Percentiles rank a stretch among this genome's conserved stretches.
phyloP scores from a whole-genome alignment of 75 land plant genomes.

The Selaginella tamariscina region DNA sequence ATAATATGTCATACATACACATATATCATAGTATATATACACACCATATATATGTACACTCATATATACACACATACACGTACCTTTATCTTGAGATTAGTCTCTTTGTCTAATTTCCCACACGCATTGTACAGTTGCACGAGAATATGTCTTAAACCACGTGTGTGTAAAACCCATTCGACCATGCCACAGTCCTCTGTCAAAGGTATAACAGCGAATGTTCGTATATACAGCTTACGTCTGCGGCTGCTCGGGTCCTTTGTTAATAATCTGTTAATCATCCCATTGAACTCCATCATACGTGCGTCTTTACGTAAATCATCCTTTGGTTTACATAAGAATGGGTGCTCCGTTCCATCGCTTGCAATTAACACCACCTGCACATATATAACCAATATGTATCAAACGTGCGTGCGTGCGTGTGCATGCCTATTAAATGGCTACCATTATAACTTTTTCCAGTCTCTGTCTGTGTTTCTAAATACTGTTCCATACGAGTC shows the following conservation, averaged over 20 bases:
- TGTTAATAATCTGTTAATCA: conserved; percentile 85
- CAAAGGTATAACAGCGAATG: conserved; percentile 94
- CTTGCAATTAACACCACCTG: conserved; percentile 82
- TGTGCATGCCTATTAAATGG: too few species aligned
- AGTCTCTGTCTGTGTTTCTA: too few species aligned
- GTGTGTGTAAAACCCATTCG: conserved; percentile 99
- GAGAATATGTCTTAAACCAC: conserved; percentile 94
- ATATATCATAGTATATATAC: too few species aligned
- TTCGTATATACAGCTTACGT: conserved; percentile 91
- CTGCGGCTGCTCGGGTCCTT: conserved; percentile 93
- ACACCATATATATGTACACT: too few species aligned
- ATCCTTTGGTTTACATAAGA: conserved; percentile 98
- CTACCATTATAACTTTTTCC: too few species aligned
- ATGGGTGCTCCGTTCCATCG: conserved; percentile 80
- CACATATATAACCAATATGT: background rate
- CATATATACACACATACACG: too few species aligned
- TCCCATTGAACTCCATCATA: conserved; percentile 99
- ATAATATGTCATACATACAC: too few species aligned
- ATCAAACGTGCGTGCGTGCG: too few species aligned
- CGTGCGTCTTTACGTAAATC: conserved; percentile 99
- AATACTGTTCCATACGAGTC: too few species aligned
- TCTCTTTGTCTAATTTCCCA: conserved; percentile 91
- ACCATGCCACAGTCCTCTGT: conserved; percentile 99
- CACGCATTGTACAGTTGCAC: conserved; percentile 77
- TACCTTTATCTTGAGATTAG: conserved; percentile 81